Evolutionary conservation across 192 early-diverging fungal species (phyloP).

Genomic region (Entomortierella chlamydospora): DNA sequence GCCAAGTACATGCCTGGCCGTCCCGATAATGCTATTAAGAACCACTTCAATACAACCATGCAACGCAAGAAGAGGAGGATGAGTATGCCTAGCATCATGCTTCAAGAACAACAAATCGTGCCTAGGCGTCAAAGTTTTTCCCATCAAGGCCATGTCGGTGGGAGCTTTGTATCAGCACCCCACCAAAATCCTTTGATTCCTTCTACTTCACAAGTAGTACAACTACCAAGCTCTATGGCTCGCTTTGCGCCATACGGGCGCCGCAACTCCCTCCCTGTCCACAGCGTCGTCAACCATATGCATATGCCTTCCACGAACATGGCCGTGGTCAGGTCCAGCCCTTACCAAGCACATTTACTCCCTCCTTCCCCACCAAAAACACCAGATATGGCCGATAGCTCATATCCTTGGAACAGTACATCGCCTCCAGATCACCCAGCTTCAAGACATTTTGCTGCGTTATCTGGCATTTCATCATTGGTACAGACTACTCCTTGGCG

Average conservation of each 20-base stretch:
- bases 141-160: not conserved
- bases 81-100: not conserved
- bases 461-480: constrained; percentile 17
- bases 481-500: not conserved
- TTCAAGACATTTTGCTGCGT: constrained; percentile 26
- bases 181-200: not conserved
- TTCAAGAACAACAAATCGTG: not conserved
- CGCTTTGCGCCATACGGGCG: constrained; percentile 42
- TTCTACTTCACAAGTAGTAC: not conserved
- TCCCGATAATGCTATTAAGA: constrained; percentile 53
- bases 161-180: not conserved
- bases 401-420: constrained; percentile 1
- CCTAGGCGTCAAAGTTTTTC: not conserved
- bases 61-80: constrained; percentile 42
- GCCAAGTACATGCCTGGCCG: constrained; percentile 48
- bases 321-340: constrained; percentile 14
- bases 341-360: constrained; percentile 2
- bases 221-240: not conserved
- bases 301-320: not conserved
- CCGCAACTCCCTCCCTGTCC: constrained; percentile 28
- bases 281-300: constrained; percentile 3
- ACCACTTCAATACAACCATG: constrained; percentile 54
- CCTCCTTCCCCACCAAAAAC: constrained; percentile 33
- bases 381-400: constrained; percentile 22
- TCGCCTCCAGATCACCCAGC: not conserved